A percentile compares a stretch with the other conserved stretches of the same genome.
phyloP scores from a whole-genome alignment of 306 rosid species.

The Pyrus bretschneideri region DNA sequence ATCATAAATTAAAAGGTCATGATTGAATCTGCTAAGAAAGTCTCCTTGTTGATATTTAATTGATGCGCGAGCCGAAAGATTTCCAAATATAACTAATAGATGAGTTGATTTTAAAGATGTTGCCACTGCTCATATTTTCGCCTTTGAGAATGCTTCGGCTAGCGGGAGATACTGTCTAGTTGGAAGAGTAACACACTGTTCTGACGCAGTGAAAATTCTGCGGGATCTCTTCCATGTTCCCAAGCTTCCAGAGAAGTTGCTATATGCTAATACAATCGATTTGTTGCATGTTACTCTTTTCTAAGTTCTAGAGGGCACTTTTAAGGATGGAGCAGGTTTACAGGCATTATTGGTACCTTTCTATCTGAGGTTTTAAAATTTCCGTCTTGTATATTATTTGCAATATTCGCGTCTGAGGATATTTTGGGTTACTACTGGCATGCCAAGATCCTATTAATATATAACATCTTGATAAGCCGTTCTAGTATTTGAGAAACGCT shows the following conservation, averaged over 20 bases:
- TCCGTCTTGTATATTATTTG: background rate
- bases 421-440: too few relatives aligned
- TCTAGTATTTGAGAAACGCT: too few relatives aligned
- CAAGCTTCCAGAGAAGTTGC: conserved; percentile 33
- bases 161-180: conserved; percentile 48
- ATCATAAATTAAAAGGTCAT: background rate
- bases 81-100: conserved; percentile 27
- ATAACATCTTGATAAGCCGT: background rate
- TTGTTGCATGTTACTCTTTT: background rate
- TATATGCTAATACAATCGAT: background rate
- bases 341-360: background rate
- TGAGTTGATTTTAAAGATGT: conserved; percentile 61
- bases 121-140: conserved; percentile 57
- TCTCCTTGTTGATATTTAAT: background rate
- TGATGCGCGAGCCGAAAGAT: conserved; percentile 35
- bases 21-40: background rate
- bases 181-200: conserved; percentile 32
- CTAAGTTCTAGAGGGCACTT: background rate
- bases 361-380: background rate
- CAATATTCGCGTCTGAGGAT: too few relatives aligned
- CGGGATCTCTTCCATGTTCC: conserved; percentile 35
- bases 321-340: background rate
- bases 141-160: conserved; percentile 57
- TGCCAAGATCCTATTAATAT: too few relatives aligned
- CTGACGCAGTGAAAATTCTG: conserved; percentile 33